Evolutionary conservation across 2,329 filamentous ascomycete genomes (phyloP), one percentile per base, ranked within the genome.

Genomic region (Trichoderma pleuroti): DNA sequence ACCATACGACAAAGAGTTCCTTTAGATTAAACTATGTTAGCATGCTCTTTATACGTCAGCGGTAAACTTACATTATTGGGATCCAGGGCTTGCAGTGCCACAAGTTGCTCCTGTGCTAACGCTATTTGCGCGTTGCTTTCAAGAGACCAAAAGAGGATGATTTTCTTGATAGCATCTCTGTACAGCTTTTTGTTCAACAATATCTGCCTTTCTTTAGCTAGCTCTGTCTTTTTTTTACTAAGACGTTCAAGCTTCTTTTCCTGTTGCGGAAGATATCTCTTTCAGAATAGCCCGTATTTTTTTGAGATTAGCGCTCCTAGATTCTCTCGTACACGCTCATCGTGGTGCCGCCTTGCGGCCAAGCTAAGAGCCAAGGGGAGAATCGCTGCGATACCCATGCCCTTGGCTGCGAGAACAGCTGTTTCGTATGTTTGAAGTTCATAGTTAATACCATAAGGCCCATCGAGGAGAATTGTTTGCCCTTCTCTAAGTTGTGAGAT

Each of bases 1-100:
- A 72, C 62, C 11, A 72, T 14, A 72, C 21, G 10, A 72, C 21
- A 62, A 72, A 52, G 11, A 72, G 34, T 52, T 72, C 57, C 56
- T 72, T 26, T 26, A 54, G 4, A n/a, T 30, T 36, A 70, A 34
- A 34, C 10, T 11, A 9, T 30, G 8, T 39, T 24, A 34, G 14
- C 24, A 26, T 28, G 10, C 8, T 32, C 7, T 14, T n/a, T 39
- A 57, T 39, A 24, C 12, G 4, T 34, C 11, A 61, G 6, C 12
- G 6, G 4, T 18, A 42, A 61, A 42, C 68, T 11, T 60, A 72
- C n/a, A 59, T 70, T 70, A 21, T 67, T 6, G 16, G 18, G 39
- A 42, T 72, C 56, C 16, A 72, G 24, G 21, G 60, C 57, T 30
- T 72, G 28, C 5, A 72, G 52, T 9, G 21, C 30, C 14, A 56